Base-by-base conservation (phyloP, 805 yeast species). In the Torulaspora quercuum region DNA sequence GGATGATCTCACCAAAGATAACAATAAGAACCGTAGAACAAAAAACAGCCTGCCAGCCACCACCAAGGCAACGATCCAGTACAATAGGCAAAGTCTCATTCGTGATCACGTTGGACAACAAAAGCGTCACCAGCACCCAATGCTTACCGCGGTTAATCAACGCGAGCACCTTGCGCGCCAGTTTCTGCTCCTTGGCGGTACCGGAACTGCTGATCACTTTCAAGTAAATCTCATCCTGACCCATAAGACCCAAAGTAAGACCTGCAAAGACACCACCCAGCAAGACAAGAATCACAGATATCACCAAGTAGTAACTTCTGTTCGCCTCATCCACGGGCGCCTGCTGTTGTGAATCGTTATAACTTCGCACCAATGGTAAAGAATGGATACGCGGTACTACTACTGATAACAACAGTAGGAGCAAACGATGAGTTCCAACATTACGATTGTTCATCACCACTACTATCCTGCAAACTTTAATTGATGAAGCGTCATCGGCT, bases 31-130 rank as follows among this genome's bases (percentile, higher is more conserved):
- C 89, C 0, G 98, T 89, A n/a, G 97, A 81, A 8, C 88, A 74
- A 9, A 88, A 85, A 23, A 90, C 95, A 0, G 98, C 98, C 9
- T 92, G 89, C 83, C 95, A 82, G 1, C 98, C 98, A 27, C 97
- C 97, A 31, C 97, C 97, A 9, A 92, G 73, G 50, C 90, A 82
- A 37, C 94, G 73, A 59, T 90, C 97, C 41, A 92, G 71, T 14
- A 90, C 95, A 49, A 90, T 90, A 1, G 98, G 98, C 42, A 90
- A 70, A 2, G 96, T 82, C 61, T 90, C 97, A 59, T 89, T 89
- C 29, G 97, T 89, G 57, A 89, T 85, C 31, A 89, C 97, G 53
- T 89, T 89, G 5, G 87, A 76, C 20, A 89, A 61, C 41, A 90
- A 70, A 44, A 90, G 64, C 1, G 98, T 90, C 21, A 90, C 97